phyloP scores from a whole-genome alignment of 805 yeast species.

The Crinitomyces ghanaensis region DNA sequence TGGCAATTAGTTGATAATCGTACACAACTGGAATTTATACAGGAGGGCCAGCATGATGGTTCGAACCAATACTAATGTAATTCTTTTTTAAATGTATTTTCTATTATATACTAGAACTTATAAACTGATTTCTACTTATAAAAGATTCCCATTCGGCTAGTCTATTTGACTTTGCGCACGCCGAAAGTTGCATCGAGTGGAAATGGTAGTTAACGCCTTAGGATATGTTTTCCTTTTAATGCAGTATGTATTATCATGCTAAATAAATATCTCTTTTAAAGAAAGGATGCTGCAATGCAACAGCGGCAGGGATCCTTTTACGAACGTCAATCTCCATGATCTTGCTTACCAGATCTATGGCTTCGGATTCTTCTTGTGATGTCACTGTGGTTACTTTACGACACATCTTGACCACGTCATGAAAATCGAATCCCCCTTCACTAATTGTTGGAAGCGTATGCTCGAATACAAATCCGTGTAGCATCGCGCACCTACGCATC shows the following conservation, averaged over 20 bases:
- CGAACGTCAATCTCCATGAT: conserved; percentile 63
- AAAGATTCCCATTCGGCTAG: too few relatives aligned
- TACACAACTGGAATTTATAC: conserved; percentile 11
- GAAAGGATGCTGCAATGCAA: conserved; percentile 52
- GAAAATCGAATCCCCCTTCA: conserved; percentile 31
- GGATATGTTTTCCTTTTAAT: too few relatives aligned
- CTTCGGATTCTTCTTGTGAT: conserved; percentile 15
- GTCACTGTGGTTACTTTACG: neutral
- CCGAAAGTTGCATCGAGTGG: too few relatives aligned
- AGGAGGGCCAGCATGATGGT: too few relatives aligned
- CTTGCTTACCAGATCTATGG: conserved; percentile 29
- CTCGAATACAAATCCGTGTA: conserved; percentile 86
- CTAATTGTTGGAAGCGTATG: conserved; percentile 43
- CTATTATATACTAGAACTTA: too few relatives aligned
- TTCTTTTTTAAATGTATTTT: too few relatives aligned
- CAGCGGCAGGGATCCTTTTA: conserved; percentile 52
- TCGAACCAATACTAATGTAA: too few relatives aligned
- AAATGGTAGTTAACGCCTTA: too few relatives aligned
- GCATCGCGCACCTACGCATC: conserved; percentile 63
- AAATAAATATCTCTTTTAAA: conserved; percentile 24
- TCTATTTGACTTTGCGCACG: too few relatives aligned
- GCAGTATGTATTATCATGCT: too few relatives aligned
- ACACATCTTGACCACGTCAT: conserved; percentile 31
- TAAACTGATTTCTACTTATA: too few relatives aligned
- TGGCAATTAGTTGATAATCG: conserved; percentile 68